Conservation (phyloP, 257 asterid genomes). For the Eustoma russellianum region DNA sequence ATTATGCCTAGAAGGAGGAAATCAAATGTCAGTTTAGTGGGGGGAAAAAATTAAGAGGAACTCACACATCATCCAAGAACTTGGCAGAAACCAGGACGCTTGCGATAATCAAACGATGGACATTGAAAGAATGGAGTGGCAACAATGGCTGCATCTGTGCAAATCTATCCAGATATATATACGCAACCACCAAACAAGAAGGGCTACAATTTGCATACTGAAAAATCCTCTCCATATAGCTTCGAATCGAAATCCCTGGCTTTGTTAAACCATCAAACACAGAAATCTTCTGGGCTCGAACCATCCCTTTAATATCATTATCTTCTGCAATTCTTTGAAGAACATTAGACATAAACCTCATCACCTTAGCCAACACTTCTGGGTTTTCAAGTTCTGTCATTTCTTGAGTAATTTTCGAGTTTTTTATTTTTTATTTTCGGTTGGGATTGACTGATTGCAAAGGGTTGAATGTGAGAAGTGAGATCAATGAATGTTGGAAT, state of each 20-base stretch:
- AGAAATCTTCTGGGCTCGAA: slow-evolving; percentile 20
- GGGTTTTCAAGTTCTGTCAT: slow-evolving; percentile 43
- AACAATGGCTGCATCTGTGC: slow-evolving; percentile 41
- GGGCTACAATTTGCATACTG: slow-evolving; percentile 73
- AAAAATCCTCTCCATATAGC: slow-evolving; percentile 60
- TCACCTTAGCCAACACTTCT: slow-evolving; percentile 25
- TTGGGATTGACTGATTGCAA: too few relatives aligned
- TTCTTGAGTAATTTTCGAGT: background rate
- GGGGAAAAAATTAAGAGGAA: background rate
- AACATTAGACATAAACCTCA: slow-evolving; percentile 27
- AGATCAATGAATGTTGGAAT: background rate
- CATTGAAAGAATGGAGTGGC: slow-evolving; percentile 52
- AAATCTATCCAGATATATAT: slow-evolving; percentile 64
- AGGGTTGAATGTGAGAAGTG: too few relatives aligned
- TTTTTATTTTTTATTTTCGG: too few relatives aligned
- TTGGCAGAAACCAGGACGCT: slow-evolving; percentile 61
- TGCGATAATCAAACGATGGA: slow-evolving; percentile 63
- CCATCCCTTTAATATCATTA: slow-evolving; percentile 24
- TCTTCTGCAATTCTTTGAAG: slow-evolving; percentile 37
- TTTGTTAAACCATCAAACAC: slow-evolving; percentile 44
- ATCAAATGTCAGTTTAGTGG: too few relatives aligned
- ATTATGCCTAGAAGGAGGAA: too few relatives aligned
- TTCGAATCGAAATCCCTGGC: slow-evolving; percentile 42
- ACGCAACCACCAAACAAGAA: slow-evolving; percentile 50
- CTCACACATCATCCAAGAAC: slow-evolving; percentile 81